These are phyloP conservation scores for Periconia macrospinosa DNA, from an alignment of 2,329 filamentous ascomycete species.

Conservation along the genomic window DNA sequence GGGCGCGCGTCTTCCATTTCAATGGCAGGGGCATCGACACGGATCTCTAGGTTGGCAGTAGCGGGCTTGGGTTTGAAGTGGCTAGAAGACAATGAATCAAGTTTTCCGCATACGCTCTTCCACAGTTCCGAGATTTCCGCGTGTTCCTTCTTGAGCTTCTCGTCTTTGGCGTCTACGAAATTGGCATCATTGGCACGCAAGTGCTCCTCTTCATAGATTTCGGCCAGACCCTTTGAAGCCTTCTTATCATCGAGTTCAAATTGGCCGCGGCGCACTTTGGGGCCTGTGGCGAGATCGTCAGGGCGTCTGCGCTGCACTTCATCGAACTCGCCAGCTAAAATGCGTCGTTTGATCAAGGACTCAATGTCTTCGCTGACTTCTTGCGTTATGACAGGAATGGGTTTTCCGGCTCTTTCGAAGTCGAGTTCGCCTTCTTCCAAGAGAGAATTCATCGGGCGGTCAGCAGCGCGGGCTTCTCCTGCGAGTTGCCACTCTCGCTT, in stretches of 20 bases:
- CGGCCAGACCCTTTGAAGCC: constrained; percentile 81
- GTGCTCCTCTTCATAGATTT: constrained; percentile 93
- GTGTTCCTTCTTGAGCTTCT: constrained; percentile 81
- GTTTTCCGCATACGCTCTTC: constrained; percentile 75
- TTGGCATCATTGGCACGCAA: constrained; percentile 75
- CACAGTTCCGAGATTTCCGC: constrained; percentile 80
- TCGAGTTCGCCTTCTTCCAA: constrained; percentile 86
- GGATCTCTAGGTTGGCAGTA: constrained; percentile 79
- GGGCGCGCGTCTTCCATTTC: constrained; percentile 95
- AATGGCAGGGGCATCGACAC: constrained; percentile 88
- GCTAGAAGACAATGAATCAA: constrained; percentile 90
- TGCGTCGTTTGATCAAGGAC: constrained; percentile 89
- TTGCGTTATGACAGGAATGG: constrained; percentile 88
- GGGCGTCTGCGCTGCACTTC: constrained; percentile 83
- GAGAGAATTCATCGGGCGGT: constrained; percentile 86
- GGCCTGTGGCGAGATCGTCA: constrained; percentile 66
- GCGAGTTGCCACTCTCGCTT: constrained; percentile 89
- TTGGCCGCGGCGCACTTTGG: constrained; percentile 67
- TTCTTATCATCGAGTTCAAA: constrained; percentile 86
- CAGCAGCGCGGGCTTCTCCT: constrained; percentile 81
- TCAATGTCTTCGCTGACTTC: constrained; percentile 92
- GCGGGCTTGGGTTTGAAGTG: constrained; percentile 91
- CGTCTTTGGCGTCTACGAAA: constrained; percentile 79
- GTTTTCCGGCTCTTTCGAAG: constrained; percentile 93
- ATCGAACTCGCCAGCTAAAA: constrained; percentile 87